These are phyloP conservation scores for Bertia moriformis DNA, from an alignment of 2,329 filamentous ascomycete species.

Conservation along the genomic window DNA sequence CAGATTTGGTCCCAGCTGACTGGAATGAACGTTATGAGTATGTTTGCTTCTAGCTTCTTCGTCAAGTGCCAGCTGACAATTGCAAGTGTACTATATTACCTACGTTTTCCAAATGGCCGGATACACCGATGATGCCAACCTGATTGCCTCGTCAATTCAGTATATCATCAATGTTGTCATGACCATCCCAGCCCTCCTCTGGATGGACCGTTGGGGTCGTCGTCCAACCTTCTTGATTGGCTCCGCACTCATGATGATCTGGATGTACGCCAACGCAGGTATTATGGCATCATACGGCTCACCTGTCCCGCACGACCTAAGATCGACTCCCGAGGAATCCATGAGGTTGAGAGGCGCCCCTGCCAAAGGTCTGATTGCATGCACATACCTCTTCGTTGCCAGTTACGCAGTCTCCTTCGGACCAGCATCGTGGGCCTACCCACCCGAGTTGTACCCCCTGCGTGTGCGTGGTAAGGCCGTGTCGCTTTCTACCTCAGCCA, in stretches of 20 bases:
- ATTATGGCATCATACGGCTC: slow-evolving; percentile 26
- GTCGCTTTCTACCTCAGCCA: slow-evolving; percentile 31
- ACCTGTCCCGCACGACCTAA: slow-evolving; percentile 15
- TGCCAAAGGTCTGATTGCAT: slow-evolving; percentile 45
- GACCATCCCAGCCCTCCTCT: slow-evolving; percentile 64
- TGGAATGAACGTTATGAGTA: slow-evolving; percentile 62
- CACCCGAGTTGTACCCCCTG: slow-evolving; percentile 28
- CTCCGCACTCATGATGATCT: slow-evolving; percentile 44
- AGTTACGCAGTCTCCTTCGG: slow-evolving; percentile 29
- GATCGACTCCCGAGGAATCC: slow-evolving; percentile 24
- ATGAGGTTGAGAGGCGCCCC: slow-evolving; percentile 30
- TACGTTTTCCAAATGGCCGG: slow-evolving; percentile 64
- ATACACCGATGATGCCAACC: slow-evolving; percentile 37
- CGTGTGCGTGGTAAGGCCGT: slow-evolving; percentile 35
- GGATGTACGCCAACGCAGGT: slow-evolving; percentile 28
- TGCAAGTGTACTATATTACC: slow-evolving; percentile 49
- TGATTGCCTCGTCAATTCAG: slow-evolving; percentile 55
- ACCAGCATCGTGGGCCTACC: slow-evolving; percentile 27
- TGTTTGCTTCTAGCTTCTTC: slow-evolving; percentile 9
- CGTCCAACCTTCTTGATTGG: slow-evolving; percentile 53
- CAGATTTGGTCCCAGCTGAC: slow-evolving; percentile 67
- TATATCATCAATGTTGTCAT: slow-evolving; percentile 70
- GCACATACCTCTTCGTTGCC: slow-evolving; percentile 50
- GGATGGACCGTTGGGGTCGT: slow-evolving; percentile 63
- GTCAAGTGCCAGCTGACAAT: background rate